A percentile compares a stretch with the other conserved stretches of the same genome.
These are phyloP conservation scores for Handroanthus guayacan DNA, from an alignment of 257 asterid species.

Conservation along the genomic window DNA sequence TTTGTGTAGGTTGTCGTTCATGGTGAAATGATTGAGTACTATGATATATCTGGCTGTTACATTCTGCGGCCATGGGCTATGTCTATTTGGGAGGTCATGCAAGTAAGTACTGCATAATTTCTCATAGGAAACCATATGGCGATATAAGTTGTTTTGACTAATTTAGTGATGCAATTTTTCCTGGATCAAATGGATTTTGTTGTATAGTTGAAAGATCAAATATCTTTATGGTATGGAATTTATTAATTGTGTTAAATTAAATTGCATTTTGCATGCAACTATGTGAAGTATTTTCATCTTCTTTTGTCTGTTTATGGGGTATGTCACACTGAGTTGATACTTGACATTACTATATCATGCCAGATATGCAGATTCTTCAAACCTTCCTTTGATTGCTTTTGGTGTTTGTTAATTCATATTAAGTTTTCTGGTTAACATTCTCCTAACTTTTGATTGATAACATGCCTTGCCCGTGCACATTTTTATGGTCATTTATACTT, in stretches of 20 bases:
- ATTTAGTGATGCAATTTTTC: not conserved
- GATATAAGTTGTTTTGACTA: not conserved
- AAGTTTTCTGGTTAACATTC: not conserved
- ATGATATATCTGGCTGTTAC: constrained; percentile 98
- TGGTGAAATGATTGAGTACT: constrained; percentile 94
- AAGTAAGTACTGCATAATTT: constrained; percentile 56
- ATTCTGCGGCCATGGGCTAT: constrained; percentile 97
- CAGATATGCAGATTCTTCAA: not conserved
- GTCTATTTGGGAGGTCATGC: constrained; percentile 94
- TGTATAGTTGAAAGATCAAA: not conserved
- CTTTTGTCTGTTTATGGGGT: not conserved
- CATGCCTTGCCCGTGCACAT: constrained; percentile 1
- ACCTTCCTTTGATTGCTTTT: not conserved
- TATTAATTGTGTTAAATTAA: not conserved
- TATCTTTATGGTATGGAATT: not conserved
- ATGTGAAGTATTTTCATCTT: not conserved
- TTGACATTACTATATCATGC: not conserved
- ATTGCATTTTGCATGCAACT: constrained; percentile 7
- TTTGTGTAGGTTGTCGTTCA: constrained; percentile 74
- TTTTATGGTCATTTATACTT: not conserved
- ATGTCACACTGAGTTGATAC: not conserved
- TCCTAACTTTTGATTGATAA: not conserved
- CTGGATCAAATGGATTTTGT: not conserved
- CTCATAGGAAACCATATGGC: not conserved
- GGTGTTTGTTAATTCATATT: constrained; percentile 6